Conservation (phyloP, 345 rosid genomes). For the Populus ilicifolia region DNA sequence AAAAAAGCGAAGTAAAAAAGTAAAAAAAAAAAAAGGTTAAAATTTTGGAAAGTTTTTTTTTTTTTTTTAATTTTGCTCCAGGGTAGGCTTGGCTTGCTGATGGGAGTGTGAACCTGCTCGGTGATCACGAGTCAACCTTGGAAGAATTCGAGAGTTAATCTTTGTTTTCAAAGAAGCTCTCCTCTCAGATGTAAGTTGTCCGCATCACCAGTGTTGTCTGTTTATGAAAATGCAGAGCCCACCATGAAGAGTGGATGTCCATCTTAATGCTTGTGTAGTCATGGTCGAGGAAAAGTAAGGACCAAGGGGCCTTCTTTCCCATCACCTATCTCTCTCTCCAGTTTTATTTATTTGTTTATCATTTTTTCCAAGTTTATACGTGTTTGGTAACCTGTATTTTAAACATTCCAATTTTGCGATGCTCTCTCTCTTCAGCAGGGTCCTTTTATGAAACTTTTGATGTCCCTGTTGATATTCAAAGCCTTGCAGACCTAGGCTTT, state of each 20-base stretch:
- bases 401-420: conserved; percentile 29
- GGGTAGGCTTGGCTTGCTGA: conserved; percentile 17
- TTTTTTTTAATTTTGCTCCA: conserved; percentile 30
- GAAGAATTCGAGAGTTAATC: conserved; percentile 25
- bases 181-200: conserved; percentile 23
- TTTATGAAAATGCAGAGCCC: conserved; percentile 28
- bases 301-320: conserved; percentile 22
- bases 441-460: conserved; percentile 27
- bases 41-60: not conserved
- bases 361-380: conserved; percentile 5
- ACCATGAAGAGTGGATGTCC: conserved; percentile 37
- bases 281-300: conserved; percentile 38
- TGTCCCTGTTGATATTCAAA: conserved; percentile 30
- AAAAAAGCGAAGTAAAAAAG: not conserved
- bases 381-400: conserved; percentile 24
- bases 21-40: not conserved
- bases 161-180: conserved; percentile 27
- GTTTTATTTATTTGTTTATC: not conserved
- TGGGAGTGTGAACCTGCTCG: conserved; percentile 26
- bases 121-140: conserved; percentile 37
- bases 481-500: conserved; percentile 25
- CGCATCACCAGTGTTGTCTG: conserved; percentile 25
- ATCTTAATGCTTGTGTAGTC: conserved; percentile 32
- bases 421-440: conserved; percentile 21
- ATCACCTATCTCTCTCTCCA: conserved; percentile 8